phyloP scores from a whole-genome alignment of 805 yeast genomes.

The Metschnikowia gruessii region DNA sequence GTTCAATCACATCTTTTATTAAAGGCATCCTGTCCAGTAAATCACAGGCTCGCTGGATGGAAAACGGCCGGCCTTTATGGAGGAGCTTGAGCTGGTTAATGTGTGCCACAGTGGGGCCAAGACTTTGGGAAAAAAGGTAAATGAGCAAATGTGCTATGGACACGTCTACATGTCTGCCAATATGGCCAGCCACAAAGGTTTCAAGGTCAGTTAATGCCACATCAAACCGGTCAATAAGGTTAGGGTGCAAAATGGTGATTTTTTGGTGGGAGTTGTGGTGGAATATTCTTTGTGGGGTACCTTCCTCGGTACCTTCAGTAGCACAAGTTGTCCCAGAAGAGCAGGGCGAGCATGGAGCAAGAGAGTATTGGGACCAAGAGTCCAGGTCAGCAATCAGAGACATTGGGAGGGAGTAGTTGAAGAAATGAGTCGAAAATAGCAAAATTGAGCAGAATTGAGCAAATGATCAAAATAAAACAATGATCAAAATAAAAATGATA shows the following conservation, averaged over 20 bases:
- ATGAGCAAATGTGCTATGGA: conserved; percentile 15
- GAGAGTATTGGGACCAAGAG: conserved; percentile 7
- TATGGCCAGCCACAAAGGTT: conserved; percentile 5
- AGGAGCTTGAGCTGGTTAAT: conserved; percentile 16
- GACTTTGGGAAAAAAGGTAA: conserved; percentile 10
- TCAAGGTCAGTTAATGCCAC: conserved; percentile 11
- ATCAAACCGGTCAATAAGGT: conserved; percentile 11
- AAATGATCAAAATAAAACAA: no score
- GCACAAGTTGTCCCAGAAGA: conserved; percentile 7
- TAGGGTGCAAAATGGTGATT: conserved; percentile 16
- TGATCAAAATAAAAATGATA: no score
- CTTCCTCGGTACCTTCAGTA: neutral
- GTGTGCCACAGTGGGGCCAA: conserved; percentile 4
- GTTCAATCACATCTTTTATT: conserved; percentile 6
- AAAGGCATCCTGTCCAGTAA: conserved; percentile 9
- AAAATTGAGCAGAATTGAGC: no score
- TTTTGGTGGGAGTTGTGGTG: neutral
- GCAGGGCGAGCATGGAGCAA: conserved; percentile 20
- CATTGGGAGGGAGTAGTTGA: no score
- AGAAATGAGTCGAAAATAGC: no score
- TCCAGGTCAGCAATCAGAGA: neutral
- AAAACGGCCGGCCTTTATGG: conserved; percentile 16
- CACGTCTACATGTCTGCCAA: neutral
- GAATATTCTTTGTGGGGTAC: neutral
- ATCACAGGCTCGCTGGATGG: conserved; percentile 10